A percentile compares a stretch with the other conserved stretches of the same genome.
Conservation (phyloP, 2,329 filamentous ascomycete genomes). For the Botrytis cinerea region DNA sequence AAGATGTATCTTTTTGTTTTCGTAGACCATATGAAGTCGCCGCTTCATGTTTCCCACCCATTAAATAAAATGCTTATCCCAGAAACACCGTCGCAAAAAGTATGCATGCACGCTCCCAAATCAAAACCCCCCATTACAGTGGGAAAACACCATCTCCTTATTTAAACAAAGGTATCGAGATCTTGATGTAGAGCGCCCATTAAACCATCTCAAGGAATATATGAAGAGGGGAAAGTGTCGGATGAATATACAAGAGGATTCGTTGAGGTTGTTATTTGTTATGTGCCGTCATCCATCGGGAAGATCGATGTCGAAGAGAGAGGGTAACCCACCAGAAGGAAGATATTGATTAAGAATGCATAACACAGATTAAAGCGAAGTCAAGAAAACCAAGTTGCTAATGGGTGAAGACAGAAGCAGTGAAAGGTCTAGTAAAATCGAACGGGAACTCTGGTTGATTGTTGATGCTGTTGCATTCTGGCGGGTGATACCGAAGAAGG, state of each 20-base stretch:
- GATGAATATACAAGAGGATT: conserved; percentile 43
- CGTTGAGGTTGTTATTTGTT: conserved; percentile 36
- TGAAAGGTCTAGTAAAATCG: conserved; percentile 39
- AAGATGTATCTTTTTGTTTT: conserved; percentile 39
- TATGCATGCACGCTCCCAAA: conserved; percentile 42
- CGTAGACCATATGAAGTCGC: conserved; percentile 41
- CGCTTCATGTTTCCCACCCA: conserved; percentile 40
- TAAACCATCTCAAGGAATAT: conserved; percentile 40
- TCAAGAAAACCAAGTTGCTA: conserved; percentile 32
- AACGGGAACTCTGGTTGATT: conserved; percentile 11
- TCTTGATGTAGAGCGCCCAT: conserved; percentile 37
- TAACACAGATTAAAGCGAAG: conserved; percentile 38
- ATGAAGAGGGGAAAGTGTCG: conserved; percentile 28
- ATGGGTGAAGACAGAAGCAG: conserved; percentile 31
- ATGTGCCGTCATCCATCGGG: conserved; percentile 34
- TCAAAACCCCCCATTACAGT: conserved; percentile 35
- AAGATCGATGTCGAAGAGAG: conserved; percentile 40
- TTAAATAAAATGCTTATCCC: conserved; percentile 40
- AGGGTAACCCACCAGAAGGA: conserved; percentile 38
- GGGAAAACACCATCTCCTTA: conserved; percentile 38
- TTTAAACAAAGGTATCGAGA: conserved; percentile 43
- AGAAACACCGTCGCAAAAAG: conserved; percentile 40
- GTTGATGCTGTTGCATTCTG: conserved; percentile 52
- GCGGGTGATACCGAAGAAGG: conserved; percentile 69
- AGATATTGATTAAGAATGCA: conserved; percentile 36